phyloP scores from a whole-genome alignment of 2,329 filamentous ascomycete genomes.

The Diaporthe sp. region DNA sequence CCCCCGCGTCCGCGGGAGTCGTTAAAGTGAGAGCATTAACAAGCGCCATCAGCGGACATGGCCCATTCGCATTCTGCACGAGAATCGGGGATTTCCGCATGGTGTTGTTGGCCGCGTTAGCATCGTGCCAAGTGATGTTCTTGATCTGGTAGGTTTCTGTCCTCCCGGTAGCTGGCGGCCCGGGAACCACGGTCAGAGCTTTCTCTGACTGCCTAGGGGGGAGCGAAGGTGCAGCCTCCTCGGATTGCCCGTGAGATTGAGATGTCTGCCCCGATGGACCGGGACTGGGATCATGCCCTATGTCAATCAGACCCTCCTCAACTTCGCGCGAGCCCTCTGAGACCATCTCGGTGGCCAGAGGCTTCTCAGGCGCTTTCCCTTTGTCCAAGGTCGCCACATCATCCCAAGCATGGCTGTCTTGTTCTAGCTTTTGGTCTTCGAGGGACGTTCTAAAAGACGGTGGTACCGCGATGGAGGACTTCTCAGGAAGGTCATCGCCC shows the following conservation, averaged over 20 bases:
- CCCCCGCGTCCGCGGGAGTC: conserved; percentile 72
- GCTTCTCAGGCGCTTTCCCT: conserved; percentile 55
- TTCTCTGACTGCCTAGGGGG: conserved; percentile 40
- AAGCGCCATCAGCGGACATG: conserved; percentile 91
- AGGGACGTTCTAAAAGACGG: conserved; percentile 41
- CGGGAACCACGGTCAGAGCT: conserved; percentile 52
- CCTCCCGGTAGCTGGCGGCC: conserved; percentile 60
- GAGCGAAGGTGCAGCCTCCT: conserved; percentile 43
- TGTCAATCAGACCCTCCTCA: conserved; percentile 68
- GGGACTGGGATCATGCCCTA: conserved; percentile 58
- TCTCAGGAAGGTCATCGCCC: conserved; percentile 49
- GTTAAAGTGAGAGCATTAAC: conserved; percentile 93
- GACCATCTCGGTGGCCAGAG: conserved; percentile 40
- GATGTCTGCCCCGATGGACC: conserved; percentile 54
- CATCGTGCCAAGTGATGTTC: conserved; percentile 87
- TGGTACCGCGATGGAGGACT: conserved; percentile 34
- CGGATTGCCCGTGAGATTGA: conserved; percentile 55
- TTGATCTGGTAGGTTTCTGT: conserved; percentile 93
- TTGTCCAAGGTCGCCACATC: conserved; percentile 58
- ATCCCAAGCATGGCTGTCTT: conserved; percentile 66
- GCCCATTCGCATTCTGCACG: conserved; percentile 93
- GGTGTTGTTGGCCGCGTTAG: conserved; percentile 69
- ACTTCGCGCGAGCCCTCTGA: conserved; percentile 46
- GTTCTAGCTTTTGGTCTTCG: conserved; percentile 52
- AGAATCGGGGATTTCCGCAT: conserved; percentile 87